A percentile compares a stretch with the other conserved stretches of the same genome.
phyloP scores from a whole-genome alignment of 2,329 filamentous ascomycete genomes.

The Leptographium lundbergii region DNA sequence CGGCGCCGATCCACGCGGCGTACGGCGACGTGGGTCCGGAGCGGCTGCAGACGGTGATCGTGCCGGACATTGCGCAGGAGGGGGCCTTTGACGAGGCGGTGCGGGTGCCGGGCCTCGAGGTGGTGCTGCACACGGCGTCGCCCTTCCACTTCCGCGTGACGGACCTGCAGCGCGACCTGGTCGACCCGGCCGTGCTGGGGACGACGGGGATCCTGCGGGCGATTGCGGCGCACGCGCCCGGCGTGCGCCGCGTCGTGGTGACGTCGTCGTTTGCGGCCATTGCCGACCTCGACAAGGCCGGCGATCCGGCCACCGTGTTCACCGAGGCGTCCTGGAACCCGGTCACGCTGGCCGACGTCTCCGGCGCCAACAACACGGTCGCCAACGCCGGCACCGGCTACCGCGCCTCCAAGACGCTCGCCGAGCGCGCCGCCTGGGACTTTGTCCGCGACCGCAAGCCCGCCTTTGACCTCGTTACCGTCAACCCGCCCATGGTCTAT shows the following conservation, averaged over 20 bases:
- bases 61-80: conserved; percentile 63
- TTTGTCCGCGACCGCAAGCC: conserved; percentile 31
- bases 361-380: conserved; percentile 9
- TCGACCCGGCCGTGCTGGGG: conserved; percentile 45
- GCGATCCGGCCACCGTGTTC: conserved; percentile 25
- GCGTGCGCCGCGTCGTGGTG: conserved; percentile 58
- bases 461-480: conserved; percentile 36
- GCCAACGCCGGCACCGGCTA: conserved; percentile 26
- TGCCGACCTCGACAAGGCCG: conserved; percentile 24
- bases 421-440: conserved; percentile 40
- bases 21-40: conserved; percentile 28
- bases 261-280: conserved; percentile 45
- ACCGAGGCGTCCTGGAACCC: conserved; percentile 37
- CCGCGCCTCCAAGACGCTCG: conserved; percentile 39
- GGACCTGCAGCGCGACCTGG: conserved; percentile 38
- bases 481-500: conserved; percentile 43
- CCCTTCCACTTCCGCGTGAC: conserved; percentile 43
- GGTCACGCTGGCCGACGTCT: conserved; percentile 27
- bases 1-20: conserved; percentile 34
- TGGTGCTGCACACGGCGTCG: conserved; percentile 48
- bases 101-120: conserved; percentile 35
- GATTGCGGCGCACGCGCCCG: conserved; percentile 43
- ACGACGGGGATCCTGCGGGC: conserved; percentile 60
- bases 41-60: conserved; percentile 42
- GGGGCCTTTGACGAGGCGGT: conserved; percentile 60